Conservation (phyloP, 768 basidiomycete species). For the Infundibulicybe gibba region DNA sequence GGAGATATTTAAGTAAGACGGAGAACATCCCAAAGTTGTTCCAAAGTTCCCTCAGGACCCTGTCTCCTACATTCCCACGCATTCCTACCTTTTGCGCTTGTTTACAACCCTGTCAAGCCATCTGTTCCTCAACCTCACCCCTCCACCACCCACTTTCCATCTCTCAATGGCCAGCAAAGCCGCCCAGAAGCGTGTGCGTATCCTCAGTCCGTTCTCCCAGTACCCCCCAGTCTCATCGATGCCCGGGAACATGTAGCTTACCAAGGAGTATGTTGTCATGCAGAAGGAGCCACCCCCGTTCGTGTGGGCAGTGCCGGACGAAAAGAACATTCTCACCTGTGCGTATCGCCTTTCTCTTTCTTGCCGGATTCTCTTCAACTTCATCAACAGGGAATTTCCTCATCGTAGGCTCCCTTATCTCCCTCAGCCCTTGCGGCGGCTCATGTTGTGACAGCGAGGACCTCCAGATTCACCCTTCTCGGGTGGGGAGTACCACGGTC, state of each 20-base stretch:
- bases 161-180: slow-evolving; percentile 77
- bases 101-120: slow-evolving; percentile 1
- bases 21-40: too few relatives aligned
- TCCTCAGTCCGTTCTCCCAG: background rate
- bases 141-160: slow-evolving; percentile 8
- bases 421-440: slow-evolving; percentile 8
- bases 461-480: slow-evolving; percentile 90
- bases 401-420: slow-evolving; percentile 54
- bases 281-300: slow-evolving; percentile 93
- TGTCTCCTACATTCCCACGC: background rate
- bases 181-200: slow-evolving; percentile 74
- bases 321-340: slow-evolving; percentile 97
- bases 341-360: slow-evolving; percentile 26
- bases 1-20: too few relatives aligned
- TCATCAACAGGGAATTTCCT: slow-evolving; percentile 83
- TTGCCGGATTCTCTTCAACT: background rate
- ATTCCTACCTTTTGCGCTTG: background rate
- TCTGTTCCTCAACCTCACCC: slow-evolving; percentile 7
- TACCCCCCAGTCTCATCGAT: slow-evolving; percentile 4
- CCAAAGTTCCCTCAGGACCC: too few relatives aligned
- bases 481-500: slow-evolving; percentile 93
- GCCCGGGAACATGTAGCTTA: slow-evolving; percentile 44
- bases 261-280: slow-evolving; percentile 90
- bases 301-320: slow-evolving; percentile 92
- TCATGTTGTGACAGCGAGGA: slow-evolving; percentile 59